Conservation (phyloP, 2,329 filamentous ascomycete species). For the Blastomyces silverae region DNA sequence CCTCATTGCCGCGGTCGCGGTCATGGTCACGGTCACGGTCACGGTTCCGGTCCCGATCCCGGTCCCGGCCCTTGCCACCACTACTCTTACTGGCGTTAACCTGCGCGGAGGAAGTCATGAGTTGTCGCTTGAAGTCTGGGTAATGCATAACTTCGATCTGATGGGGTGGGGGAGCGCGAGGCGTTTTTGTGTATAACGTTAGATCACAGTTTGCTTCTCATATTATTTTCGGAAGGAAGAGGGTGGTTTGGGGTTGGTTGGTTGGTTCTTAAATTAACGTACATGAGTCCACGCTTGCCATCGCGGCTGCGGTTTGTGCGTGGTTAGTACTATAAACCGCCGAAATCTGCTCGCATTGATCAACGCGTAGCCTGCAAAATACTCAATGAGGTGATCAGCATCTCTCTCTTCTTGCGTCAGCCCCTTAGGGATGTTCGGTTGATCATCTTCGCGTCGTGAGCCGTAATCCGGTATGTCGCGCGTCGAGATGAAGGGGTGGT, state of each 20-base stretch:
- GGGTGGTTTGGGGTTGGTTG: not conserved
- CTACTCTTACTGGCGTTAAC: not conserved
- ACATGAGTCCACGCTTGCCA: constrained; percentile 32
- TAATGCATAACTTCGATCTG: constrained; percentile 20
- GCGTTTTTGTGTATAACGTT: not conserved
- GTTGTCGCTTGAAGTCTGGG: constrained; percentile 19
- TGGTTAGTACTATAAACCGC: constrained; percentile 30
- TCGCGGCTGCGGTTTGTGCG: constrained; percentile 22
- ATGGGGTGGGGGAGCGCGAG: not conserved
- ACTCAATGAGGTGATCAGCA: constrained; percentile 35
- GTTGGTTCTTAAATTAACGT: constrained; percentile 15
- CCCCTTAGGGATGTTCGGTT: constrained; percentile 24
- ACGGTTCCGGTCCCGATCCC: not conserved
- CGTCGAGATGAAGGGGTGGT: constrained; percentile 30
- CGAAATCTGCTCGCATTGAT: constrained; percentile 31
- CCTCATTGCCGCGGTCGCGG: too few species aligned
- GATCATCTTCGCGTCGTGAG: constrained; percentile 24
- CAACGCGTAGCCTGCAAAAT: constrained; percentile 36
- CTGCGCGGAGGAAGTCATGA: constrained; percentile 1
- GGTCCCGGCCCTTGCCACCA: not conserved
- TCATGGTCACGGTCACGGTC: not conserved
- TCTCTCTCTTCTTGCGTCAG: constrained; percentile 29
- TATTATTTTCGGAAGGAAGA: not conserved
- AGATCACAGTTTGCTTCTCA: not conserved
- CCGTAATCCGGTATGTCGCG: constrained; percentile 28